Conservation (phyloP, 306 rosid genomes). For the Glycyrrhiza uralensis region DNA sequence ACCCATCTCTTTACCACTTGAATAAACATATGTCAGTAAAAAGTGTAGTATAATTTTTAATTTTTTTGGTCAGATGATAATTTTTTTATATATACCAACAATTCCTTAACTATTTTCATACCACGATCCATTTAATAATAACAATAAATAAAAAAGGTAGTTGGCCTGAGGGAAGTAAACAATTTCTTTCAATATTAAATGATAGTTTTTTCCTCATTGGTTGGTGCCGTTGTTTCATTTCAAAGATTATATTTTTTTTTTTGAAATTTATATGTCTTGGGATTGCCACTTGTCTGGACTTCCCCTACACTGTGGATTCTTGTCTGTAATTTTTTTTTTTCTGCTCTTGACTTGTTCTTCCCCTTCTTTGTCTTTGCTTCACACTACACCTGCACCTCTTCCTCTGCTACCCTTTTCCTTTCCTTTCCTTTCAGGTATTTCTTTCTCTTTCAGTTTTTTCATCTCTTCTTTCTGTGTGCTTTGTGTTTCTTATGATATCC, state of each 20-base stretch:
- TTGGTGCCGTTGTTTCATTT: slow-evolving; percentile 79
- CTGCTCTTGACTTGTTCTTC: background rate
- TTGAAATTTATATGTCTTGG: slow-evolving; percentile 57
- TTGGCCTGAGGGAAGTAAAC: slow-evolving; percentile 47
- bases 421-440: background rate
- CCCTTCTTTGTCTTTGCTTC: slow-evolving; percentile 19
- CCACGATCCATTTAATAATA: no score
- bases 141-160: slow-evolving; percentile 29
- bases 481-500: background rate
- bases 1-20: no score
- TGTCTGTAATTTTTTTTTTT: background rate
- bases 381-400: slow-evolving; percentile 20
- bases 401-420: background rate
- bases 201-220: slow-evolving; percentile 42
- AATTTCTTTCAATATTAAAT: slow-evolving; percentile 15
- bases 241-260: slow-evolving; percentile 78
- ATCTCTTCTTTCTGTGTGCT: background rate
- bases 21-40: no score
- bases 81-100: no score
- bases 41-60: no score
- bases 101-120: no score
- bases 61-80: no score
- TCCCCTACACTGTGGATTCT: slow-evolving; percentile 43
- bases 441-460: background rate
- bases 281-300: slow-evolving; percentile 66